phyloP scores from a whole-genome alignment of 1,284 basidiomycete species.

The Ceratobasidium sp. region DNA sequence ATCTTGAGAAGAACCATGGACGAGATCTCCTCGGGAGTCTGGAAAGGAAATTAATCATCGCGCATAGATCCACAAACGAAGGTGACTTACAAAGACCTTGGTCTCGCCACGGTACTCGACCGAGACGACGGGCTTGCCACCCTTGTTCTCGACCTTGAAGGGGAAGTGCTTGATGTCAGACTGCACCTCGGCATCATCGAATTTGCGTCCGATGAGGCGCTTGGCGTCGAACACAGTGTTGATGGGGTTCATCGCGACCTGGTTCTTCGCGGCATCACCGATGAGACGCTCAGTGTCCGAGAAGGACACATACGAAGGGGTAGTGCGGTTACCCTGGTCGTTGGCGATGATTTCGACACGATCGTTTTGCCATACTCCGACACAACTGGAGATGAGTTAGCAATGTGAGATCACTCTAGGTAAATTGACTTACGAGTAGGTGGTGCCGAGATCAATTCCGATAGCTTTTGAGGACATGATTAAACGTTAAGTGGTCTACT shows the following conservation, averaged over 20 bases:
- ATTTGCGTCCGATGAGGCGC: constrained; percentile 59
- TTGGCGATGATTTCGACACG: constrained; percentile 55
- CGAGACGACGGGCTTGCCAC: constrained; percentile 54
- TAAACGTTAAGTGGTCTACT: constrained; percentile 12
- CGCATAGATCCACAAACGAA: not conserved
- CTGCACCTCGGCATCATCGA: constrained; percentile 56
- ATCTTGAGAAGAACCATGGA: constrained; percentile 61
- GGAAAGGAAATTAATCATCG: not conserved
- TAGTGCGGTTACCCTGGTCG: constrained; percentile 56
- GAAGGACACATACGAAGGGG: constrained; percentile 56
- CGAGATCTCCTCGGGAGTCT: constrained; percentile 57
- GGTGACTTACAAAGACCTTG: constrained; percentile 50
- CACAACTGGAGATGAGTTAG: constrained; percentile 42
- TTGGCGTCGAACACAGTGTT: constrained; percentile 58
- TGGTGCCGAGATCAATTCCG: constrained; percentile 43
- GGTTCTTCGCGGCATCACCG: constrained; percentile 59
- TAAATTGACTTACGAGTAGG: constrained; percentile 26
- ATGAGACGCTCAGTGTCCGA: constrained; percentile 58
- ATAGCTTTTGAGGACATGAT: constrained; percentile 41
- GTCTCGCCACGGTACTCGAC: constrained; percentile 58
- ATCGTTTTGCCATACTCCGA: constrained; percentile 58
- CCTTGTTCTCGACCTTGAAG: constrained; percentile 49
- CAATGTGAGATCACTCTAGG: not conserved
- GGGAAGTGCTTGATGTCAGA: constrained; percentile 54
- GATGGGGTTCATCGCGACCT: constrained; percentile 51